These are phyloP conservation scores for Fusarium pseudoanthophilum DNA, from an alignment of 2,329 filamentous ascomycete species.

Conservation along the genomic window DNA sequence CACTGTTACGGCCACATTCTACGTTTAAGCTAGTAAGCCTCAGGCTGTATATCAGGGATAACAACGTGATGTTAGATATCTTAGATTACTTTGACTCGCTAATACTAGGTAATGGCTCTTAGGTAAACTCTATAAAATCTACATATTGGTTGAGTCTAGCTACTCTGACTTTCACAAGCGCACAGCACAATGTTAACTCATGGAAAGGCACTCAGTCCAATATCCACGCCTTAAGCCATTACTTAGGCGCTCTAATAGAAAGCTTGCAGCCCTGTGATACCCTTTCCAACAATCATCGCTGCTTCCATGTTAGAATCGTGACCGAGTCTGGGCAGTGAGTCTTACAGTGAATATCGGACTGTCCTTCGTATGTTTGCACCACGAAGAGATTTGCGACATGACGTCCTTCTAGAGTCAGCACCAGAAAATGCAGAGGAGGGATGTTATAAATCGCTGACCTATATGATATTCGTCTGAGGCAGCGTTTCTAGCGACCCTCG, in stretches of 20 bases:
- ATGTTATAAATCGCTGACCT: conserved; percentile 56
- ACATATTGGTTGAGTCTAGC: background rate
- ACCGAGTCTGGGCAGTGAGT: conserved; percentile 34
- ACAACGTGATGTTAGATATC: background rate
- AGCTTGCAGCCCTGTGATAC: background rate
- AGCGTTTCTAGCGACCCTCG: conserved; percentile 67
- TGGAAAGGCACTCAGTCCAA: background rate
- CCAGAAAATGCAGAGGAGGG: background rate
- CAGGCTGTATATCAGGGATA: too few relatives aligned
- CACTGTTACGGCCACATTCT: background rate
- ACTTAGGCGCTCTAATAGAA: background rate
- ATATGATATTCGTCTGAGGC: conserved; percentile 97
- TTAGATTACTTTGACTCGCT: background rate
- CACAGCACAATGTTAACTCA: too few relatives aligned
- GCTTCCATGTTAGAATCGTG: background rate
- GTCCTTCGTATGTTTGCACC: conserved; percentile 96
- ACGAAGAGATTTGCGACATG: conserved; percentile 97
- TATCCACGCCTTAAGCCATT: background rate
- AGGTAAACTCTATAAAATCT: too few relatives aligned
- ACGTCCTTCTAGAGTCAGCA: conserved; percentile 52
- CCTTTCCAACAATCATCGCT: conserved; percentile 2
- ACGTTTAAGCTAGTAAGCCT: background rate
- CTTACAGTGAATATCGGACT: conserved; percentile 96
- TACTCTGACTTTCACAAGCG: background rate
- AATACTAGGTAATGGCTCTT: background rate